Base-by-base conservation (phyloP, 2,329 filamentous ascomycete genomes). In the Simplicillium aogashimaense region DNA sequence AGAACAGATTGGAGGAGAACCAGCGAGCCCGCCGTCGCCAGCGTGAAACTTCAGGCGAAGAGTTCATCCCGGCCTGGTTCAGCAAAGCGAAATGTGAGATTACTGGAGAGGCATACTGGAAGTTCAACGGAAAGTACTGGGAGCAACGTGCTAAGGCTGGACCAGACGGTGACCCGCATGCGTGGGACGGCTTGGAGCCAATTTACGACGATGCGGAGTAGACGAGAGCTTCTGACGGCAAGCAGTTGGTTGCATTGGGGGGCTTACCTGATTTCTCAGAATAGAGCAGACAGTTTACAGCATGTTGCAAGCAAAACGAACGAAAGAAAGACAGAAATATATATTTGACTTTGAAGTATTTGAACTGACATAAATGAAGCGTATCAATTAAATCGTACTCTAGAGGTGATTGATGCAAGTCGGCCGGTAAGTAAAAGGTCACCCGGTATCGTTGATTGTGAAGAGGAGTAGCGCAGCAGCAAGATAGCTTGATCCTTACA, bases 111-210 rank as follows among this genome's bases (percentile, higher is more conserved):
- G 74, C 82, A 48, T 95, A 83, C 63, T 98, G 92, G 92, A 72
- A 81, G 50, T 94, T 90, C 54, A 94, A 80, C 53, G 84, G 83
- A 31, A 76, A 84, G 59, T 98, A 98, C 61, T 98, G 92, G 92
- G 70, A 77, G 52, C 68, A 79, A 52, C 72, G 86, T 45, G 72
- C 83, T 38, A 70, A 68, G 58, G 82, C 81, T 32, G 81, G 78
- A 15, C 66, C 66, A 6, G 62, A 70, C 41, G 77, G 83, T 38
- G 69, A 76, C 45, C 41, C 53, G 25, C 55, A 68, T 52, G 69
- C 67, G 40, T 86, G 89, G 88, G 74, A 76, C 46, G 73, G 77
- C 17, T 54, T 88, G 57, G 86, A 94, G 64, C 81, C 84, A 50
- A 82, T 94, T 43, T 95, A 81, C 56, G 54, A 65, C 29, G 56